These are phyloP conservation scores for Phytopythium sindhum DNA, from an alignment of 352 stramenopile genomes.

Conservation along the genomic window DNA sequence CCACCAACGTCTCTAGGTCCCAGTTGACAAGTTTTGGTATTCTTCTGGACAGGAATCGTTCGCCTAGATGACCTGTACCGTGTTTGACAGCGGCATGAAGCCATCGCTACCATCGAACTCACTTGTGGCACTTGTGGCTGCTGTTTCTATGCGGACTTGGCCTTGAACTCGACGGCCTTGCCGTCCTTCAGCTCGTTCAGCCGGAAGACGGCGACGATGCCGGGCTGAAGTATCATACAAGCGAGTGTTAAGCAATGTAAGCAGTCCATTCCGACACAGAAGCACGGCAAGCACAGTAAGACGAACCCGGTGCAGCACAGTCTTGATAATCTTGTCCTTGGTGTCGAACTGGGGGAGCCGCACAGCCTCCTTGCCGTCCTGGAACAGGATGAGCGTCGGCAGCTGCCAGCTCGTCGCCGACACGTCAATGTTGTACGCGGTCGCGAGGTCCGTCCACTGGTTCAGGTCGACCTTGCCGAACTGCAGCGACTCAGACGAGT, in stretches of 20 bases:
- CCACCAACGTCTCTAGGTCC: background rate
- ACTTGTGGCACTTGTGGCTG: background rate
- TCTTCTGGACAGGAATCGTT: background rate
- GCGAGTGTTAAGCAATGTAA: background rate
- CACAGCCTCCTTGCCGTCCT: slow-evolving; percentile 49
- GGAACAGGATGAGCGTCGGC: slow-evolving; percentile 73
- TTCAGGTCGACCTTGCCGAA: slow-evolving; percentile 70
- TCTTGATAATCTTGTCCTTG: slow-evolving; percentile 53
- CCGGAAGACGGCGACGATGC: slow-evolving; percentile 47
- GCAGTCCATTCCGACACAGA: background rate
- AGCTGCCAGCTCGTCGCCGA: slow-evolving; percentile 65
- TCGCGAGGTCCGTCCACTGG: slow-evolving; percentile 59
- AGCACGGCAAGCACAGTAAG: background rate
- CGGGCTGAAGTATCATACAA: slow-evolving; percentile 18
- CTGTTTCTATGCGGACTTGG: slow-evolving; percentile 15
- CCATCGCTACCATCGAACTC: no score
- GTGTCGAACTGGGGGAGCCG: slow-evolving; percentile 54
- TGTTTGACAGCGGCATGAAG: no score
- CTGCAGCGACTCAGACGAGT: slow-evolving; percentile 40
- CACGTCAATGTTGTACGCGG: slow-evolving; percentile 55
- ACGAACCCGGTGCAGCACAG: slow-evolving; percentile 52
- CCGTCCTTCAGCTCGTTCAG: slow-evolving; percentile 51
- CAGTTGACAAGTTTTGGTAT: background rate
- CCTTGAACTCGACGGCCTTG: slow-evolving; percentile 38
- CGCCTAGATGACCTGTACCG: no score